Base-by-base conservation (phyloP, 441 rosid genomes). In the Adansonia gregorii region DNA sequence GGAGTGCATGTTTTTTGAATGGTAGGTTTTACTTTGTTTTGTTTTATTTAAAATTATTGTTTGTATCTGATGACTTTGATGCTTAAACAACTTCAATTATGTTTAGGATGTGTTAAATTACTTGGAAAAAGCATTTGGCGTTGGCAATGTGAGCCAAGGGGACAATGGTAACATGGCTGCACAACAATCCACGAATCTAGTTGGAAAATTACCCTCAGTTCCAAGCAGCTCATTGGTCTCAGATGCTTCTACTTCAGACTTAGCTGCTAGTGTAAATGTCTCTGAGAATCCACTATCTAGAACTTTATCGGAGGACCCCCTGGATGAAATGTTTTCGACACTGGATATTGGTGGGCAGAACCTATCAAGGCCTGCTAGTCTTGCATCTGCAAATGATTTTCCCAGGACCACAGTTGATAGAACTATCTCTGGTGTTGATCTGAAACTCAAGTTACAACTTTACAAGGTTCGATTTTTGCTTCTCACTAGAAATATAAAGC, bases 361-460 rank as follows among this genome's bases (percentile, higher is more conserved):
- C 82, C 78, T 85, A 65, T 78, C 83, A 65, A 87, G 89, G 79
- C 83, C 89, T 14, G 85, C 83, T 64, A 86, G 86, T 74, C 82
- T 87, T 78, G 82, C 92, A 78, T 86, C 90, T 31, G 67, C 87
- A 67, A 86, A 83, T 74, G 93, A 89, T 78, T 83, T 86, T 82
- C 84, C 89, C 3, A 92, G 91, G 86, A 80, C 87, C 80, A 35
- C 79, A 24, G 78, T 89, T 6, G 91, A 86, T 78, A 89, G 88
- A 82, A 82, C 92, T 14, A 60, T 87, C 81, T 84, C 89, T 71
- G 78, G 87, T 48, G 84, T 83, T 78, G 94, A 93, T 86, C 83
- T 94, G 86, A 96, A 91, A 92, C 94, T 94, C 46, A 92, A 90
- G 88, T 83, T 95, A 89, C 98, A 90, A 80, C 94, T 93, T 75